Evolutionary conservation across 768 basidiomycete species (phyloP).

Genomic region (Epithele typhae): DNA sequence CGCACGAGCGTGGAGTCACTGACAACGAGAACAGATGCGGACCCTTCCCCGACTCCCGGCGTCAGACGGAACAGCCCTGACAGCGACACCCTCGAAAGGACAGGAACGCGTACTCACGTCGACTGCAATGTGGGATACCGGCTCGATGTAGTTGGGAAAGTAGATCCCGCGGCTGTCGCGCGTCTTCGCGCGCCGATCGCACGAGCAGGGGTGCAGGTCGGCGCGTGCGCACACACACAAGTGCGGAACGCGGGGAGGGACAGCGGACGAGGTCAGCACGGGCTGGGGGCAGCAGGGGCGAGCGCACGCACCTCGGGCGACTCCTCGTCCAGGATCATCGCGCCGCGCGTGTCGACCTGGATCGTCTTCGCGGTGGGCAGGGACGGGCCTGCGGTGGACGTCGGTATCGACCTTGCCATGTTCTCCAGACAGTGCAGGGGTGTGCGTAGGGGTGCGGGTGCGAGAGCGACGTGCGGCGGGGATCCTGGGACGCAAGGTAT

Average conservation of each 20-base stretch:
- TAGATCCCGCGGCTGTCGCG: conserved; percentile 96
- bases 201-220: conserved; percentile 9
- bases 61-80: no score
- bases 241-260: background rate
- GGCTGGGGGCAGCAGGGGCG: background rate
- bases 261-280: background rate
- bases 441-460: background rate
- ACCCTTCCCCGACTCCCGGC: no score
- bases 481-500: background rate
- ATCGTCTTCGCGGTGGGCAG: conserved; percentile 83
- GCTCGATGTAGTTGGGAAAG: conserved; percentile 95
- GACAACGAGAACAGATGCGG: no score
- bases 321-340: conserved; percentile 89
- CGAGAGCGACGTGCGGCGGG: background rate
- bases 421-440: background rate
- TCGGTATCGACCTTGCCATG: background rate
- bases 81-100: no score
- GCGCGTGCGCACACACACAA: conserved; percentile 5
- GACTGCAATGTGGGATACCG: conserved; percentile 94
- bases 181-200: conserved; percentile 46
- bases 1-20: no score
- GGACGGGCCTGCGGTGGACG: conserved; percentile 42
- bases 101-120: conserved; percentile 60
- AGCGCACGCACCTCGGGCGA: conserved; percentile 75
- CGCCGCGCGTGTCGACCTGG: conserved; percentile 92